Conservation (phyloP, 306 rosid genomes). For the Crotalaria pallida region DNA sequence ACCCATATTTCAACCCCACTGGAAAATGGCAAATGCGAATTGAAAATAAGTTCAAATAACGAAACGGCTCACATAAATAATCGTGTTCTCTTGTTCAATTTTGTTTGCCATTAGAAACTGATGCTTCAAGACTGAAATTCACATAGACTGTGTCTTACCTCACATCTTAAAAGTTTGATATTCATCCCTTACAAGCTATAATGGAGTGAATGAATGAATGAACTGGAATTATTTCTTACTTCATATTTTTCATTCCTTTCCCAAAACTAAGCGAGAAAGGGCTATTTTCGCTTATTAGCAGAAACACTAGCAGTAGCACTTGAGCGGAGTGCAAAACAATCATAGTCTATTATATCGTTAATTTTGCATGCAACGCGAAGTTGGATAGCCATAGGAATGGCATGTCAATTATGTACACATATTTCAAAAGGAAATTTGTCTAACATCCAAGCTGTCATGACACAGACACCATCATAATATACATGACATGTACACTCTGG, state of each 20-base stretch:
- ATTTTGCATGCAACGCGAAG: not conserved
- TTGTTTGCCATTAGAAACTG: not conserved
- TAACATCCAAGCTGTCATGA: not conserved
- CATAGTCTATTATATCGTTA: not conserved
- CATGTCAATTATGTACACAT: constrained; percentile 28
- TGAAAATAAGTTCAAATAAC: not conserved
- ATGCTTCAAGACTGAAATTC: not conserved
- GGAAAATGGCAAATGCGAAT: not conserved
- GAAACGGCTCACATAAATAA: not conserved
- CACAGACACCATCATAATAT: constrained; percentile 2
- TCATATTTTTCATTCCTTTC: not conserved
- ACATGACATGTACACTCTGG: constrained; percentile 32
- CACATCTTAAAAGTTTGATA: not conserved
- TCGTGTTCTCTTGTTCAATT: too few species aligned
- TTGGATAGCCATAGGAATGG: not conserved
- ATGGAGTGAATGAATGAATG: not conserved
- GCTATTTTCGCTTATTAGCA: not conserved
- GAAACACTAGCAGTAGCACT: too few species aligned
- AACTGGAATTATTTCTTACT: not conserved
- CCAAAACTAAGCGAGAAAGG: not conserved
- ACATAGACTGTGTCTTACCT: not conserved
- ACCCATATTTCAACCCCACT: not conserved
- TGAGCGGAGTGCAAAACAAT: not conserved
- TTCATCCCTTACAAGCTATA: not conserved
- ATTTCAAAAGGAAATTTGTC: not conserved